Evolutionary conservation across 2,329 filamentous ascomycete genomes (phyloP).

Genomic region (Fusarium tuaranense): DNA sequence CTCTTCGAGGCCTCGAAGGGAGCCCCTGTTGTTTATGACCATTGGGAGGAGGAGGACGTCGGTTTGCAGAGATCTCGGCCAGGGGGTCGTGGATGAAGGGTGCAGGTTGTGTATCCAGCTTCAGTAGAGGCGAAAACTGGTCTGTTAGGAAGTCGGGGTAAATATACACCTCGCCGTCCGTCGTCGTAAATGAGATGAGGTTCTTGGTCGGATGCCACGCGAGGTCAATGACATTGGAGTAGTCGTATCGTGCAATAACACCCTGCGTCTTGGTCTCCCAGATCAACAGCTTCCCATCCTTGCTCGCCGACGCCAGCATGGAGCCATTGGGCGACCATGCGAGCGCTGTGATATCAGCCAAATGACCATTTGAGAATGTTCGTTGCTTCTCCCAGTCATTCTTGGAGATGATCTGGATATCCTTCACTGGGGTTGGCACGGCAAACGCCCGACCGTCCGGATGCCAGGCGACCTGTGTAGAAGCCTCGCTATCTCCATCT

Average conservation of each 20-base stretch:
- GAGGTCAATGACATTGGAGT: conserved; percentile 85
- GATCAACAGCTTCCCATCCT: conserved; percentile 77
- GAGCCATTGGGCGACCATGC: conserved; percentile 97
- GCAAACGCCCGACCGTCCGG: conserved; percentile 94
- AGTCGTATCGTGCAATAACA: conserved; percentile 81
- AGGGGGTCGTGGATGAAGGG: conserved; percentile 88
- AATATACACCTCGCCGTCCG: conserved; percentile 93
- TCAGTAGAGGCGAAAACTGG: conserved; percentile 68
- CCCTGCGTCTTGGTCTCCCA: conserved; percentile 94
- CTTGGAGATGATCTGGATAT: conserved; percentile 89
- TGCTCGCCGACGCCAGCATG: conserved; percentile 78
- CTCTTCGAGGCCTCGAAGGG: conserved; percentile 65
- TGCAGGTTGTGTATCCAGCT: conserved; percentile 75
- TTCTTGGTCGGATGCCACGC: conserved; percentile 94
- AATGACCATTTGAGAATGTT: conserved; percentile 82
- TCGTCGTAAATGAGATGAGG: conserved; percentile 89
- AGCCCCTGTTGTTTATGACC: conserved; percentile 62
- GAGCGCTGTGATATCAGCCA: conserved; percentile 85
- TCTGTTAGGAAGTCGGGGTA: conserved; percentile 76
- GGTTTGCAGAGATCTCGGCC: conserved; percentile 75
- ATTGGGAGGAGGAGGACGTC: conserved; percentile 65
- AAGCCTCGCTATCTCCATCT: conserved; percentile 79
- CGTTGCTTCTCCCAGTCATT: conserved; percentile 91
- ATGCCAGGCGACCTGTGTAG: conserved; percentile 86
- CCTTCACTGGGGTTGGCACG: conserved; percentile 81